phyloP scores from a whole-genome alignment of 2,329 filamentous ascomycete genomes.

The Aureobasidium namibiae region DNA sequence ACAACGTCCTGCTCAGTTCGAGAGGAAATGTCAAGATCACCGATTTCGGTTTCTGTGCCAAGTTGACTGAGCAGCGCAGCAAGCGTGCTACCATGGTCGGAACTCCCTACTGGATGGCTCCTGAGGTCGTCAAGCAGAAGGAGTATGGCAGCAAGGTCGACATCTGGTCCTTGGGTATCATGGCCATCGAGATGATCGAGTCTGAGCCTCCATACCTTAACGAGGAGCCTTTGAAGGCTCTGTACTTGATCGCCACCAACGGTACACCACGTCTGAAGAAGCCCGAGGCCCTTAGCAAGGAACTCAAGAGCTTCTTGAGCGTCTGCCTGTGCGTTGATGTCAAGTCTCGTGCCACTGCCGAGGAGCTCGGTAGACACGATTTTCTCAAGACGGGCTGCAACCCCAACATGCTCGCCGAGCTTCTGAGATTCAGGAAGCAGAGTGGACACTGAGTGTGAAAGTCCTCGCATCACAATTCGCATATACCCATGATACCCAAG shows the following conservation, averaged over 20 bases:
- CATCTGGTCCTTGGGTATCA: conserved; percentile 98
- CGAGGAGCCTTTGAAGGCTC: conserved; percentile 92
- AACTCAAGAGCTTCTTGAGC: conserved; percentile 92
- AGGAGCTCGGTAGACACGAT: conserved; percentile 83
- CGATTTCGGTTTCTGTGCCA: conserved; percentile 98
- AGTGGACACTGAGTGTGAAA: conserved; percentile 10
- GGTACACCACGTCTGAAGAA: conserved; percentile 96
- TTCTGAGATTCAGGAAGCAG: conserved; percentile 69
- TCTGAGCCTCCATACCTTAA: conserved; percentile 96
- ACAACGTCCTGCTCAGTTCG: conserved; percentile 91
- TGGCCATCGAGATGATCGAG: conserved; percentile 99
- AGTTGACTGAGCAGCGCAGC: conserved; percentile 90
- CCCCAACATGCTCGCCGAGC: conserved; percentile 70
- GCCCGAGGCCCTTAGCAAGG: conserved; percentile 94
- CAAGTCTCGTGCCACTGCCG: conserved; percentile 82
- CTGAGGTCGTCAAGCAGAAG: conserved; percentile 98
- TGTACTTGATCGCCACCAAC: conserved; percentile 97
- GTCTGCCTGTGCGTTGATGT: conserved; percentile 97
- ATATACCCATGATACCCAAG: conserved; percentile 8
- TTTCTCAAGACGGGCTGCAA: conserved; percentile 91
- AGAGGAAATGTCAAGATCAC: conserved; percentile 92
- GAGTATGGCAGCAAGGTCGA: conserved; percentile 98
- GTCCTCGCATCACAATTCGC: background rate
- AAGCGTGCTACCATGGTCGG: conserved; percentile 99
- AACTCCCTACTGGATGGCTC: conserved; percentile 99